Evolutionary conservation across 345 rosid species (phyloP).

Genomic region (Hirschfeldia incana): DNA sequence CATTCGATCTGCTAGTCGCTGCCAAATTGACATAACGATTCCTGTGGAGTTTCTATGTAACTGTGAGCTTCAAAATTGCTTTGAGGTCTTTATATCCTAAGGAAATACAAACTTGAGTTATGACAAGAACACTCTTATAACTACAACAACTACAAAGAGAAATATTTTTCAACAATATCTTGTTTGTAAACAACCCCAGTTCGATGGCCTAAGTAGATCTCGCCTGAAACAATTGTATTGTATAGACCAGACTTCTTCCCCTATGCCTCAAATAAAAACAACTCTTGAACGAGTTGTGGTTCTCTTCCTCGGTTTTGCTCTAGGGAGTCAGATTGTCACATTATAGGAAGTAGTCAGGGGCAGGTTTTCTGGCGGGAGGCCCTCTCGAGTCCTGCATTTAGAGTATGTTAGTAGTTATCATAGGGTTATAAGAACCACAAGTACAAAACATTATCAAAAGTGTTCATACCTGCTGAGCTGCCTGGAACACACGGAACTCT

Average conservation of each 20-base stretch:
- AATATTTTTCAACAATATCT: not conserved
- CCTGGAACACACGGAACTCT: slow-evolving; percentile 83
- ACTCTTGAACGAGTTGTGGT: not conserved
- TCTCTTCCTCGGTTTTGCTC: slow-evolving; percentile 5
- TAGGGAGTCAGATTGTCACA: not conserved
- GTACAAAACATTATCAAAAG: slow-evolving; percentile 1
- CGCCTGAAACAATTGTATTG: slow-evolving; percentile 5
- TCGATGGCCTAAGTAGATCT: slow-evolving; percentile 8
- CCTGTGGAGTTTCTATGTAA: not conserved
- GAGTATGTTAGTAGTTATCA: not conserved
- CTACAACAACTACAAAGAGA: slow-evolving; percentile 19
- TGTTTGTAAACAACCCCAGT: slow-evolving; percentile 1
- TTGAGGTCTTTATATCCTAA: slow-evolving; percentile 16
- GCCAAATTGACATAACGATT: not conserved
- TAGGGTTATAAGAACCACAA: not conserved
- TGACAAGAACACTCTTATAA: not conserved
- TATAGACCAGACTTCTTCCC: slow-evolving; percentile 15
- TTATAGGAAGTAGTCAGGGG: slow-evolving; percentile 97
- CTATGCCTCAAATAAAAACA: not conserved
- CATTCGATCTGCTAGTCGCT: not conserved
- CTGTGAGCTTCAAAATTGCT: slow-evolving; percentile 17
- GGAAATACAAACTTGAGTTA: slow-evolving; percentile 7
- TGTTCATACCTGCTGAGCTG: slow-evolving; percentile 77
- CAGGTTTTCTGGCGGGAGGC: slow-evolving; percentile 80
- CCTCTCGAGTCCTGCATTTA: slow-evolving; percentile 85